Base-by-base conservation (phyloP, 768 basidiomycete species). In the Pleurotus salmoneostramineus region DNA sequence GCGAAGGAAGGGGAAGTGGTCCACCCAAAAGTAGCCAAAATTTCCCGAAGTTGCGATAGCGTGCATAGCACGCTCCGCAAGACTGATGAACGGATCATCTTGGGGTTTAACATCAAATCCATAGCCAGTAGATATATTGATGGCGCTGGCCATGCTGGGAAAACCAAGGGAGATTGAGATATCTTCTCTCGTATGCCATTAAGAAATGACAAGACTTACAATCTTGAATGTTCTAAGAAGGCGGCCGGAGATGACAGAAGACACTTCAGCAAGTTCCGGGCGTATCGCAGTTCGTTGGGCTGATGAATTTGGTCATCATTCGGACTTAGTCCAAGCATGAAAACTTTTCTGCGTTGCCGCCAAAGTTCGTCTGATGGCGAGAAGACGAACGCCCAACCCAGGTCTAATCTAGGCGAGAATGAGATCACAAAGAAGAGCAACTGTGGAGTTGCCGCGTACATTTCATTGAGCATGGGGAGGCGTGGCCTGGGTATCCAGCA, bases 1-100 rank as follows among this genome's bases (percentile, higher is more conserved):
- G 45, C 67, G 66, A 62, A 79, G 71, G 68, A 55, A 17, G 8
- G 61, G 60, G 21, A 64, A 44, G 4, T 71, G 37, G 52, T 78
- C 66, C 15, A 69, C 70, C 11, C 62, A 33, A n/a, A 60, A 69
- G 8, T 47, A 52, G 5, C 67, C 67, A 14, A 65, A 61, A 11
- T 60, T 54, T 11, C 56, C 64, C 21, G 68, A 68, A 43, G 57
- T 49, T 12, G 58, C 31, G 1, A 71, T 32, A n/a, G 33, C 58
- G 0, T 50, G 12, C 57, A 68, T 59, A 0, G 65, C 63, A 27
- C 58, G 60, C 35, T 71, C 58, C 5, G 66, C 66, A 34, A 61
- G 35, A 8, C 63, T 51, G 12, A 74, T 59, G 8, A 68, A 62
- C 0, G 66, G 68, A 60, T 77, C 73, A 8, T 57, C 37, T 0